Evolutionary conservation across 208 protist genomes (phyloP).

Genomic region (Naegleria lovaniensis): DNA sequence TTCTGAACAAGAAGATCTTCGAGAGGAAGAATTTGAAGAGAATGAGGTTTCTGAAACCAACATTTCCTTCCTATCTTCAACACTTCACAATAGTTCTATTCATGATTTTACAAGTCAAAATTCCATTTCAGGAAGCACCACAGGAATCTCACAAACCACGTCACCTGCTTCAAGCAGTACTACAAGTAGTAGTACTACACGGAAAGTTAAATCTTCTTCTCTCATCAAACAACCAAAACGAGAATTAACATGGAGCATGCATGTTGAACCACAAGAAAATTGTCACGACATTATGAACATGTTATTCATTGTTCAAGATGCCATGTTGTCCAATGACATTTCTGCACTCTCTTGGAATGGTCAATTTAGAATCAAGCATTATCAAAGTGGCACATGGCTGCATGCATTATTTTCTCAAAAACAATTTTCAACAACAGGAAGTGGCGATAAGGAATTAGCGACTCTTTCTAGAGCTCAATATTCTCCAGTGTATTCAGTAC

Average conservation of each 20-base stretch:
- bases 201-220: too few relatives aligned
- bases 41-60: neutral
- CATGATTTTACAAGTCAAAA: neutral
- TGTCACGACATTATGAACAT: neutral
- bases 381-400: neutral
- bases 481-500: neutral
- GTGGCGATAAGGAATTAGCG: neutral
- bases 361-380: neutral
- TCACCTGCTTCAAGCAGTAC: too few relatives aligned
- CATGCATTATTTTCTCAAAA: neutral
- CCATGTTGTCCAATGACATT: neutral
- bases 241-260: neutral
- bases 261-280: neutral
- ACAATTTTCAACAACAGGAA: neutral
- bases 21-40: neutral
- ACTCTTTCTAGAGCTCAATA: neutral
- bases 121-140: neutral
- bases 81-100: neutral
- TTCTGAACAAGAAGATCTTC: neutral
- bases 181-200: too few relatives aligned
- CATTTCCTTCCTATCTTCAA: neutral
- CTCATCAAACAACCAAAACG: neutral
- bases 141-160: too few relatives aligned
- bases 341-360: neutral
- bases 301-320: neutral